Base-by-base conservation (phyloP, 2,329 filamentous ascomycete species). In the Colletotrichum coccodes region DNA sequence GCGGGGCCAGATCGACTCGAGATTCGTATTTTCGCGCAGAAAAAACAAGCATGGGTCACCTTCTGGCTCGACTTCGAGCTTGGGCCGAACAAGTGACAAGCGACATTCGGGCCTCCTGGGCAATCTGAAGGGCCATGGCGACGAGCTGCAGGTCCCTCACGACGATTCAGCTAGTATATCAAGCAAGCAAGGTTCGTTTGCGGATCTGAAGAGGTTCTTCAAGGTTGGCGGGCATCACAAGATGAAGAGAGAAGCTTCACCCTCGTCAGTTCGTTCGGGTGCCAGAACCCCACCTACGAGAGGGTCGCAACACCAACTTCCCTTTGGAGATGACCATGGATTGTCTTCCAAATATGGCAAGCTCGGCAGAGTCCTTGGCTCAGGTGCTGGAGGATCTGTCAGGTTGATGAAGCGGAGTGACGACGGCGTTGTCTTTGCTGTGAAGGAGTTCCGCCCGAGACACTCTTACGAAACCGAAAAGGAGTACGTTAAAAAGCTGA, bases 401-500 rank as follows among this genome's bases (percentile, higher is more conserved):
- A 90, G 95, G 72, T 82, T 99, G 58, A 94, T 99, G 91, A 98
- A 96, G 83, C 90, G 96, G 70, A 95, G 91, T 76, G 95, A 94
- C 71, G 96, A 99, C 76, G 92, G 92, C 30, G 94, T 94, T 7
- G 96, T 97, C 0, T 99, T 99, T 80, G 96, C 96, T 1, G 96
- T 98, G 60, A 99, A 99, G 81, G 95, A 99, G 77, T 99, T 99
- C 81, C 87, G 96, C 60, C 91, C 95, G 62, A 90, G 94, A 38
- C 95, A 99, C 80, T 91, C 92, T 0, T 97, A 98, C 81, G 96
- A 99, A 81, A 94, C 92, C 1, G 93, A 98, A 77, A 94, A 93
- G 75, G 96, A 98, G 73, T 99, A 99, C 76, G 94, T 94, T 73
- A 99, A 99, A 82, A 99, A 99, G 79, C 90, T 99, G 53, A 99